phyloP scores from a whole-genome alignment of 805 yeast species.

The Yamadazyma sp. region DNA sequence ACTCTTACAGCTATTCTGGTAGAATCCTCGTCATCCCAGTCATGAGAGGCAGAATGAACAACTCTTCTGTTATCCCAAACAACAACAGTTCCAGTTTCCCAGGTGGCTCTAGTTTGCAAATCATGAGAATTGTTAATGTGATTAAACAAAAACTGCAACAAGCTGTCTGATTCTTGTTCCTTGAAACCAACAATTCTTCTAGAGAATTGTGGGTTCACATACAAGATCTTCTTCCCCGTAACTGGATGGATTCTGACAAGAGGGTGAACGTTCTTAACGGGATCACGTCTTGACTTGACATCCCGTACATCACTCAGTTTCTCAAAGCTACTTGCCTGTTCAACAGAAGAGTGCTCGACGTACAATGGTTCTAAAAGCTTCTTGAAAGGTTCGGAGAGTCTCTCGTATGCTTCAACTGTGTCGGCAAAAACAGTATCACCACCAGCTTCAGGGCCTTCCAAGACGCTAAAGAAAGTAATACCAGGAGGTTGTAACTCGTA shows the following conservation, averaged over 20 bases:
- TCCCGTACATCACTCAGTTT: slow-evolving; percentile 27
- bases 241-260: slow-evolving; percentile 41
- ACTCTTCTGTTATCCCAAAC: slow-evolving; percentile 43
- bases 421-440: slow-evolving; percentile 43
- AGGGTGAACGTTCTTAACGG: slow-evolving; percentile 39
- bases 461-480: slow-evolving; percentile 34
- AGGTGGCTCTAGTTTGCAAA: slow-evolving; percentile 37
- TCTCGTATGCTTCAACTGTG: slow-evolving; percentile 39
- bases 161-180: slow-evolving; percentile 35
- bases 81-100: slow-evolving; percentile 38
- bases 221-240: slow-evolving; percentile 36
- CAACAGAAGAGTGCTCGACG: slow-evolving; percentile 37
- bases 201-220: slow-evolving; percentile 35
- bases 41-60: slow-evolving; percentile 35
- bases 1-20: slow-evolving; percentile 37
- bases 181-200: slow-evolving; percentile 39
- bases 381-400: slow-evolving; percentile 39
- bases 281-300: slow-evolving; percentile 28
- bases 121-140: slow-evolving; percentile 37
- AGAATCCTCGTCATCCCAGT: slow-evolving; percentile 30
- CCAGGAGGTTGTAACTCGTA: slow-evolving; percentile 45
- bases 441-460: slow-evolving; percentile 40
- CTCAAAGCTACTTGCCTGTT: slow-evolving; percentile 28
- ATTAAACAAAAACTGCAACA: slow-evolving; percentile 33
- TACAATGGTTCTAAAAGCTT: slow-evolving; percentile 34